phyloP scores from a whole-genome alignment of 1,284 basidiomycete genomes.

The Ceraceosorus guamensis region DNA sequence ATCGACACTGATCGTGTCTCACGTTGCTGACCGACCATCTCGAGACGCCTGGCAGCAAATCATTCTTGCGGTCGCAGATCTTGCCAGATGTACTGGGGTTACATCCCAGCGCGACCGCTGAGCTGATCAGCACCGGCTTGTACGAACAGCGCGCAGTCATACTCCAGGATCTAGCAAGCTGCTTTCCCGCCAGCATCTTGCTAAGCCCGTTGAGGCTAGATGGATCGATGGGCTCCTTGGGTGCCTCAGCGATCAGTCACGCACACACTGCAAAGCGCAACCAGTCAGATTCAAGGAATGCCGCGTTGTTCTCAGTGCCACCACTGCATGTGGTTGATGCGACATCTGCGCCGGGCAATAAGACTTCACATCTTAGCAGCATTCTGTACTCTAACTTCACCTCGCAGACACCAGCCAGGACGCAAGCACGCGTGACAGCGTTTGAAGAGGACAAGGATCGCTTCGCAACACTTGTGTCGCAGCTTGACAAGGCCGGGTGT shows the following conservation, averaged over 20 bases:
- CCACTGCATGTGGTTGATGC: slow-evolving; percentile 65
- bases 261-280: too few relatives aligned
- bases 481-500: slow-evolving; percentile 13
- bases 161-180: slow-evolving; percentile 94
- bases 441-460: slow-evolving; percentile 30
- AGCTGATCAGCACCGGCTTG: slow-evolving; percentile 37
- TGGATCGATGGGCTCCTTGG: neutral
- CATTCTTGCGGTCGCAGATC: slow-evolving; percentile 53
- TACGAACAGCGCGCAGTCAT: slow-evolving; percentile 75
- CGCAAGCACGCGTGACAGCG: slow-evolving; percentile 17
- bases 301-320: neutral
- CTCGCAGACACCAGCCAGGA: too few relatives aligned
- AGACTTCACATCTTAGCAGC: slow-evolving; percentile 86
- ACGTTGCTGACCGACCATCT: slow-evolving; percentile 71
- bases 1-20: slow-evolving; percentile 3
- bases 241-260: too few relatives aligned
- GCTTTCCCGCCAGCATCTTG: slow-evolving; percentile 76
- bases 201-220: neutral
- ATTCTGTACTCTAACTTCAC: slow-evolving; percentile 48
- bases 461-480: slow-evolving; percentile 17
- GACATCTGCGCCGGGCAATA: slow-evolving; percentile 95
- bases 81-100: slow-evolving; percentile 71
- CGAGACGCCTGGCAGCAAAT: slow-evolving; percentile 47
- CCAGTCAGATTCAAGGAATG: too few relatives aligned
- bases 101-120: slow-evolving; percentile 53